Conservation (phyloP, 2,329 filamentous ascomycete genomes). For the Monilinia fructicola region DNA sequence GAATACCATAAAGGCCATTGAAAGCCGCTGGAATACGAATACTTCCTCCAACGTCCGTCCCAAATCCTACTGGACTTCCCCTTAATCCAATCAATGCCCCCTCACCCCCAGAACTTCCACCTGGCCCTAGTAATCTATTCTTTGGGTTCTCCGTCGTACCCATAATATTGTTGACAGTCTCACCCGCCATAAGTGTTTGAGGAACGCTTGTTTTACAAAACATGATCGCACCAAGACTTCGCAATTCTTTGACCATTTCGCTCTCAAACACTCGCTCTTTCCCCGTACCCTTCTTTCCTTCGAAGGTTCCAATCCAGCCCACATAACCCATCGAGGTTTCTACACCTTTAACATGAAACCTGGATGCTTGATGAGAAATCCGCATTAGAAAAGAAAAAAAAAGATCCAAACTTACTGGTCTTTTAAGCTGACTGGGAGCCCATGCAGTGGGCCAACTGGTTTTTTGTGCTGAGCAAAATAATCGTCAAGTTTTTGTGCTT, state of each 20-base stretch:
- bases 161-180: slow-evolving; percentile 49
- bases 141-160: slow-evolving; percentile 43
- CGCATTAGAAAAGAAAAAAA: too few relatives aligned
- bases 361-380: slow-evolving; percentile 2
- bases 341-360: slow-evolving; percentile 40
- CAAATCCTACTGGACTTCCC: slow-evolving; percentile 39
- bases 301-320: slow-evolving; percentile 61
- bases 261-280: slow-evolving; percentile 55
- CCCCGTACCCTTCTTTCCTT: slow-evolving; percentile 52
- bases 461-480: slow-evolving; percentile 46
- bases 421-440: slow-evolving; percentile 45
- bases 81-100: slow-evolving; percentile 40
- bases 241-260: slow-evolving; percentile 44
- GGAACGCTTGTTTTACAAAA: slow-evolving; percentile 46
- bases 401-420: slow-evolving; percentile 35
- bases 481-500: slow-evolving; percentile 53
- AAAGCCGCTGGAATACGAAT: slow-evolving; percentile 43
- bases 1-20: slow-evolving; percentile 44
- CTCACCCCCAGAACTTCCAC: slow-evolving; percentile 41
- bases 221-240: slow-evolving; percentile 44
- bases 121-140: slow-evolving; percentile 36
- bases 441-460: slow-evolving; percentile 43
- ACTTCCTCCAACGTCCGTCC: slow-evolving; percentile 39
- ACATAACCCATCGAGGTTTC: slow-evolving; percentile 58
- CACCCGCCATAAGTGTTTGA: slow-evolving; percentile 43